Evolutionary conservation across 139 green algal genomes (phyloP), one percentile per base, ranked within the genome.

Genomic region (Chlorokybus atmophyticus): DNA sequence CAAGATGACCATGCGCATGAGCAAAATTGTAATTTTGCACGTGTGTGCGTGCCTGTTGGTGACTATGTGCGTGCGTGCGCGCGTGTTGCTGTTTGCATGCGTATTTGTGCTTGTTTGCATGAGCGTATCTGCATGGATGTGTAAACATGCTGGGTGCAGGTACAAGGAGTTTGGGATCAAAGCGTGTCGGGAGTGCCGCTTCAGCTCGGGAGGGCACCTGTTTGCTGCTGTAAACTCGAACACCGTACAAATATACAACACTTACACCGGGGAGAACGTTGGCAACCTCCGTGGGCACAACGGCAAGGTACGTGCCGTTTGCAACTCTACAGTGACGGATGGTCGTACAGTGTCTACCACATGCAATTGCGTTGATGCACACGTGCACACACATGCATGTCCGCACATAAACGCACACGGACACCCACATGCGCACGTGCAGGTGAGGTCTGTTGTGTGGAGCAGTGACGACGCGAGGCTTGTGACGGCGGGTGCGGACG

Each of bases 201-300:
- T 94, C 75, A 75, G 50, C 51, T 77, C 85, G 19, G 86, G 86
- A 1, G 87, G 87, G n/a, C 79, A 93, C 29, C 78, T 79, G 57
- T 93, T 94, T 77, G 87, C 83, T 0, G 85, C 84, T 0, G 81
- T 82, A n/a, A 90, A 89, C 50, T 77, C 80, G 55, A 88, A 76
- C 69, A 85, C 78, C 24, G 71, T 93, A 6, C 79, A 83, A 39
- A 75, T 95, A 30, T 92, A 85, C 71, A 82, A 80, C 70, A 87
- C 82, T 19, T 93, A 88, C 81, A 95, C 83, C 17, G 82, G 78
- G 41, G 83, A 93, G 55, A 83, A 78, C 53, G 29, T 93, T 21
- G 79, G 82, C 21, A 90, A 85, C 65, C 67, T 93, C 24, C 60
- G 76, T 6, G 42, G 42, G 7, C 57, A 55, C 42, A 64, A 57